phyloP scores from a whole-genome alignment of 2,329 filamentous ascomycete species.

The Fusarium odoratissimum region DNA sequence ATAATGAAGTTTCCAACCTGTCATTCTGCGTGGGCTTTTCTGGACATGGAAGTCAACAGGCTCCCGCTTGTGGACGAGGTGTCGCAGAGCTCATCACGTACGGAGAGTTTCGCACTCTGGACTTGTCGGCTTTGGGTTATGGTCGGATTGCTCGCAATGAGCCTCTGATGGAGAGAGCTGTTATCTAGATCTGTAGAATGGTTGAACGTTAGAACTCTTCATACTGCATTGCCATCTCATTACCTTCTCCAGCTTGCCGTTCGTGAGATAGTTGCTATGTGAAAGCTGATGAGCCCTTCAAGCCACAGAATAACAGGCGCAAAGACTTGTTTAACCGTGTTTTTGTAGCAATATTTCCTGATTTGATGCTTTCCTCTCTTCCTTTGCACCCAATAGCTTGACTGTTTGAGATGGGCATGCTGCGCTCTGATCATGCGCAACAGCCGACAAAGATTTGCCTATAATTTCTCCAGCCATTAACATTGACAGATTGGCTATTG shows the following conservation, averaged over 20 bases:
- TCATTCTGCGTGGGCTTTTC: slow-evolving; percentile 16
- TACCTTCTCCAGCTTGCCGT: not conserved
- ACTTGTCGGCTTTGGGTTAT: slow-evolving; percentile 11
- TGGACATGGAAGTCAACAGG: slow-evolving; percentile 18
- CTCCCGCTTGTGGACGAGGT: slow-evolving; percentile 13
- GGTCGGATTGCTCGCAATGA: slow-evolving; percentile 2
- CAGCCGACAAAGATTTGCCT: not conserved
- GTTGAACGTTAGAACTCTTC: not conserved
- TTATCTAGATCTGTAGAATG: not conserved
- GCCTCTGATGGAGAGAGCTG: slow-evolving; percentile 12
- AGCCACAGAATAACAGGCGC: not conserved
- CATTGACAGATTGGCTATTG: not conserved
- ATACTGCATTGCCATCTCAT: too few species aligned
- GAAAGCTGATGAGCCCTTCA: not conserved
- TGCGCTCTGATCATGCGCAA: too few species aligned
- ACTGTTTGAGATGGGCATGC: too few species aligned
- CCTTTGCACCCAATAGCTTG: not conserved
- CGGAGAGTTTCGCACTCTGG: slow-evolving; percentile 12
- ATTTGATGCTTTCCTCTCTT: not conserved
- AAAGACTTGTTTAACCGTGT: not conserved
- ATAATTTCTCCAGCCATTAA: not conserved
- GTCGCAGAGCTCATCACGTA: slow-evolving; percentile 20
- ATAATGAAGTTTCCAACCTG: not conserved
- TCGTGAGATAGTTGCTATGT: too few species aligned
- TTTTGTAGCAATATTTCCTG: too few species aligned